Evolutionary conservation across 1,139 yeast genomes (phyloP), one percentile per base, ranked within the genome.

Genomic region (Suhomyces terraborum): DNA sequence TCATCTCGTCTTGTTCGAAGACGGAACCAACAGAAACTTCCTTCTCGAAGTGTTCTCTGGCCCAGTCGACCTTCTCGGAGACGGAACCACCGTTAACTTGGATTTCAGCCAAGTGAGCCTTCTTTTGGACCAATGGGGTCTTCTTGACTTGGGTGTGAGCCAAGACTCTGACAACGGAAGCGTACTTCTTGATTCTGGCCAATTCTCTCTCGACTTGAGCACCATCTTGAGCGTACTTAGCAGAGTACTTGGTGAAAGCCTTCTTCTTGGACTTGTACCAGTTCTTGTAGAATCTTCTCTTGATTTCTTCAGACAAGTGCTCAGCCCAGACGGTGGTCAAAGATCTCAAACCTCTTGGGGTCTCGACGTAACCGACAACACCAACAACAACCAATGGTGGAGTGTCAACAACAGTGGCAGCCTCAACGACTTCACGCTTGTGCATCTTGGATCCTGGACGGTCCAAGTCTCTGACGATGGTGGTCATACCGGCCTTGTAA

Each of bases 381-480:
- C 98, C 98, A 64, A 93, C 97, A 72, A 93, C 84, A 69, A 93
- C 98, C 67, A 93, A 77, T 73, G 96, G 96, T 73, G 98, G 98
- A 67, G 98, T 87, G 83, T 93, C 98, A 64, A 93, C 96, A 68
- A 93, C 95, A 65, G 98, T 83, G 73, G 94, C 96, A 66, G 98
- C 98, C 82, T 93, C 98, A 59, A 93, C 98, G 65, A 93, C 82
- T 82, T 93, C 98, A 80, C 98, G 93, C 94, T 93, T 93, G 96
- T 93, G 97, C 97, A 91, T 89, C 85, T 93, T 93, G 73, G 98
- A 93, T 73, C 98, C 98, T 79, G 98, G 98, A 82, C 98, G 88
- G 89, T 93, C 98, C 73, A 93, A 86, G 81, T 93, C 98, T 83
- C 98, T 91, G 69, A 93, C 98, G 66, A 89, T 88, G 79, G 98